These are phyloP conservation scores for Candida suzukii DNA, from an alignment of 805 yeast species.

Conservation along the genomic window DNA sequence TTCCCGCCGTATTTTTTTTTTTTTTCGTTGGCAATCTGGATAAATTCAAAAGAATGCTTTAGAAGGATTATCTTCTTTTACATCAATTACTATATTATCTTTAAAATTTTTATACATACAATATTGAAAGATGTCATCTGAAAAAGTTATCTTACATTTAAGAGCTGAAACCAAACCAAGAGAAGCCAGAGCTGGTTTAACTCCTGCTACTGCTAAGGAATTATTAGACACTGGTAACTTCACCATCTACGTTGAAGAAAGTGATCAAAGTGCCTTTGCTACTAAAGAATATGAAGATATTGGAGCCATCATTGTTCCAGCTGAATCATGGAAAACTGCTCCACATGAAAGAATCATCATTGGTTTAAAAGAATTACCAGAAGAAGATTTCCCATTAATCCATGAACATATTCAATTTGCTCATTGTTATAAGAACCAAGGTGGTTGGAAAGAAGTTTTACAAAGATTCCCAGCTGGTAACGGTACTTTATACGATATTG, in stretches of 20 bases:
- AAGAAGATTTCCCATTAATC: slow-evolving; percentile 82
- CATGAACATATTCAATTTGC: slow-evolving; percentile 99
- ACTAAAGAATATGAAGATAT: slow-evolving; percentile 67
- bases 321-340: slow-evolving; percentile 89
- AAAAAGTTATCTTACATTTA: slow-evolving; percentile 63
- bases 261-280: slow-evolving; percentile 75
- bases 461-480: slow-evolving; percentile 85
- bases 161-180: slow-evolving; percentile 97
- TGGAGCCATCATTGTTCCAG: slow-evolving; percentile 87
- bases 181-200: slow-evolving; percentile 95
- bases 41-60: no score
- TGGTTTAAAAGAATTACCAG: slow-evolving; percentile 95
- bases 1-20: no score
- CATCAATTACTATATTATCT: no score
- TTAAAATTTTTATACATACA: no score
- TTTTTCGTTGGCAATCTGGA: no score
- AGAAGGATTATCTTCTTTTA: no score
- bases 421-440: slow-evolving; percentile 97
- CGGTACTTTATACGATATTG: slow-evolving; percentile 88
- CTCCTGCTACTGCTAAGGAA: slow-evolving; percentile 84
- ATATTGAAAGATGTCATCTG: not conserved
- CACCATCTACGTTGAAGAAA: slow-evolving; percentile 81
- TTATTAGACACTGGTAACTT: slow-evolving; percentile 77
- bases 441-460: slow-evolving; percentile 92
- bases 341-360: slow-evolving; percentile 85